phyloP scores from a whole-genome alignment of 2,329 filamentous ascomycete genomes.

The Xylariaceae sp. region DNA sequence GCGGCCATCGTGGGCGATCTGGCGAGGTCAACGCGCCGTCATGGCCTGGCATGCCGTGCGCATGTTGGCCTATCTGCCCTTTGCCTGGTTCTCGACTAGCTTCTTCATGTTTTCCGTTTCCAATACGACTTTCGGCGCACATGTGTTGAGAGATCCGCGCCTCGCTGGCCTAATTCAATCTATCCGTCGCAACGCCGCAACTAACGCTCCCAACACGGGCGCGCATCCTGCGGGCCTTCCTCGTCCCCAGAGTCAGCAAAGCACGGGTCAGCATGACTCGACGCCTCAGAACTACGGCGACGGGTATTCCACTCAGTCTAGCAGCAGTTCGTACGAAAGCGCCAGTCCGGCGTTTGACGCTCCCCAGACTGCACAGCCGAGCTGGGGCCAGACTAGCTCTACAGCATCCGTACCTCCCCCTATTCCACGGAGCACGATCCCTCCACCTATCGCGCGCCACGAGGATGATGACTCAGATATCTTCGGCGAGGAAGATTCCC shows the following conservation, averaged over 20 bases:
- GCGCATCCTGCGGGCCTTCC: not conserved
- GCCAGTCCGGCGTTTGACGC: not conserved
- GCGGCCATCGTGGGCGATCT: constrained; percentile 16
- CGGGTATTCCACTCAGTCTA: constrained; percentile 2
- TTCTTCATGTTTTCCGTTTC: constrained; percentile 32
- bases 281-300: constrained; percentile 3
- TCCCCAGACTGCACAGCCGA: constrained; percentile 7
- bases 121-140: constrained; percentile 21
- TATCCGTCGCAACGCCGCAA: constrained; percentile 17
- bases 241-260: not conserved
- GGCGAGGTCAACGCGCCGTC: constrained; percentile 27
- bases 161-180: constrained; percentile 19
- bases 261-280: not conserved
- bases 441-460: constrained; percentile 1
- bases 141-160: constrained; percentile 30
- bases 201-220: constrained; percentile 12
- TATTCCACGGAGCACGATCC: not conserved
- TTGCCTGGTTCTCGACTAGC: constrained; percentile 24
- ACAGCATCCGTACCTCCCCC: constrained; percentile 1
- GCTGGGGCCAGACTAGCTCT: constrained; percentile 9
- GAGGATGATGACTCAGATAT: constrained; percentile 20
- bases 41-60: constrained; percentile 36
- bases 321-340: not conserved
- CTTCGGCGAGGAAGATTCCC: constrained; percentile 39
- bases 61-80: constrained; percentile 32